Percentiles rank a stretch among this genome's conserved stretches.
These are phyloP conservation scores for Chloromonas sp. DNA, from an alignment of 163 green algal genomes.

Conservation along the genomic window DNA sequence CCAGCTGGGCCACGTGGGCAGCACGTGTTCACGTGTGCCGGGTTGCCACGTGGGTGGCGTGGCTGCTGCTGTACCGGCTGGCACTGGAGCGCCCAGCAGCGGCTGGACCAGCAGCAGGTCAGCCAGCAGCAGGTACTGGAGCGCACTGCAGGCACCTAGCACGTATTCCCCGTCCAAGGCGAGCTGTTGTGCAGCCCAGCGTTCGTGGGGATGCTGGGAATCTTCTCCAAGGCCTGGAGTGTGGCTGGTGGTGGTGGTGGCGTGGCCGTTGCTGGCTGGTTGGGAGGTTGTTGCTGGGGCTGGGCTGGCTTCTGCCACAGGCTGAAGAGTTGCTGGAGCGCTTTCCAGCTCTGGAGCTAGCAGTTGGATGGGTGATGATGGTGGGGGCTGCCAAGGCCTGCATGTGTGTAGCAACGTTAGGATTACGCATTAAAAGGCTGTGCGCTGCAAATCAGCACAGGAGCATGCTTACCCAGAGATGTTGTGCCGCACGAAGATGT, in stretches of 20 bases:
- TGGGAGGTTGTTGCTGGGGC: constrained; percentile 8
- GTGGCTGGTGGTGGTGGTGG: constrained; percentile 12
- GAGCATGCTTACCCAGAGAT: background rate
- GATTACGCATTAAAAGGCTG: constrained; percentile 2
- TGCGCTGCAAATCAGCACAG: background rate
- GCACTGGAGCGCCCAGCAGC: constrained; percentile 15
- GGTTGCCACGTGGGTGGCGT: background rate
- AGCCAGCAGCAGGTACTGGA: constrained; percentile 62
- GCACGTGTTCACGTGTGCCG: background rate
- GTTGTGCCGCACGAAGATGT: constrained; percentile 1
- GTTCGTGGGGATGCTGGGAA: constrained; percentile 18
- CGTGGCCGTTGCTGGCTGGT: background rate
- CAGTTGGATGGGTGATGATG: constrained; percentile 7
- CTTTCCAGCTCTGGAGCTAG: constrained; percentile 1
- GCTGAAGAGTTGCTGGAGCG: constrained; percentile 10
- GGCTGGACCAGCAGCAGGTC: constrained; percentile 36
- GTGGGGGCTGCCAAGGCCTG: background rate
- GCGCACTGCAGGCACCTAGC: constrained; percentile 19
- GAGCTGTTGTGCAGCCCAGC: constrained; percentile 42
- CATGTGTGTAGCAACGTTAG: background rate
- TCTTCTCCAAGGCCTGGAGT: background rate
- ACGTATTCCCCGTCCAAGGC: constrained; percentile 50
- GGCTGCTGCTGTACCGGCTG: background rate
- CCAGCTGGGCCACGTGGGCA: background rate
- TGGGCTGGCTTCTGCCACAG: background rate